These are phyloP conservation scores for Aureobasidium sp. DNA, from an alignment of 2,329 filamentous ascomycete genomes.

Conservation along the genomic window DNA sequence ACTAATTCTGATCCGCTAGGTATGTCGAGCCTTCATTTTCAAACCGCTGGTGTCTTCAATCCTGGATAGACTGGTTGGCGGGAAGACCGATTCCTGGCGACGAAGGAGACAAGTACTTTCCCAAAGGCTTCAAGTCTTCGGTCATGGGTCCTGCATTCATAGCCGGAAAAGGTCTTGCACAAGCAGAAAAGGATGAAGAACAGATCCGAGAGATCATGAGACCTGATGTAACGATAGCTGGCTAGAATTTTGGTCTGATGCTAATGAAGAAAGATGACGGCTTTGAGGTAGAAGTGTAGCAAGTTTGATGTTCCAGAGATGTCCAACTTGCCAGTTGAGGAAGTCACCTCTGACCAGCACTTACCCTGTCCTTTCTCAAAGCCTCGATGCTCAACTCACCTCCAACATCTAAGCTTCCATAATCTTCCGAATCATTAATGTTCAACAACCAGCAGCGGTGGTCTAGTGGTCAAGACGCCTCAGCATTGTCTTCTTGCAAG, in stretches of 20 bases:
- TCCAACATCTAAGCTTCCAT: too few relatives aligned
- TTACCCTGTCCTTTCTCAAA: background rate
- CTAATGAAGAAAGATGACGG: background rate
- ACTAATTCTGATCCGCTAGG: conserved; percentile 17
- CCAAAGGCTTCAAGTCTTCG: conserved; percentile 48
- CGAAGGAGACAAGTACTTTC: conserved; percentile 39
- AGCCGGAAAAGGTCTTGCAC: conserved; percentile 39
- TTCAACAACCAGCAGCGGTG: background rate
- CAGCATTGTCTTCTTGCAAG: background rate
- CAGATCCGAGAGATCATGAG: background rate
- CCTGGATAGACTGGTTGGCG: conserved; percentile 42
- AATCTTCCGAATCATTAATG: background rate
- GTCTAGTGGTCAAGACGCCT: background rate
- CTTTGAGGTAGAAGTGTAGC: background rate
- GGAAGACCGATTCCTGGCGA: conserved; percentile 45
- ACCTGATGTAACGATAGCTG: background rate
- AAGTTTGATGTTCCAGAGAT: background rate
- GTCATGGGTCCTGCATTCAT: conserved; percentile 57
- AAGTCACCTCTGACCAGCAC: background rate
- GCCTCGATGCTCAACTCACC: background rate
- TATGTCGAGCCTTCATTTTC: conserved; percentile 49
- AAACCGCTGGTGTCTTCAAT: conserved; percentile 56
- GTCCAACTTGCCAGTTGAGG: background rate
- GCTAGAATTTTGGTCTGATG: background rate
- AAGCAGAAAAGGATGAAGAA: conserved; percentile 24